Percentiles rank a stretch among this genome's conserved stretches.
Conservation (phyloP, 345 rosid species). For the Gossypium mustelinum region DNA sequence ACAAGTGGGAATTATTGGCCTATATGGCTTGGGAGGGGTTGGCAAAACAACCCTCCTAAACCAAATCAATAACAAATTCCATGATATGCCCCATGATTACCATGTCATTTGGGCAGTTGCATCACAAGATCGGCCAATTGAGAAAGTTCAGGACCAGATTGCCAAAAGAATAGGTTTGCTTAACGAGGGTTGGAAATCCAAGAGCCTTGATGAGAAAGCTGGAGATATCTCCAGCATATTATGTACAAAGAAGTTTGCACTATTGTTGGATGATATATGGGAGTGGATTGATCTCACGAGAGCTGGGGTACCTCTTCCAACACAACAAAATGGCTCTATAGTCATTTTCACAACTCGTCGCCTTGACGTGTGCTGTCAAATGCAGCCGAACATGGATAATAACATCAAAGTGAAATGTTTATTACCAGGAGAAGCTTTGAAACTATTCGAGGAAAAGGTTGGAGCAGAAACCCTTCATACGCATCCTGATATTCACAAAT, state of each 20-base stretch:
- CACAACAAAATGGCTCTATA: not conserved
- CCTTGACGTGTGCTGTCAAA: not conserved
- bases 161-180: not conserved
- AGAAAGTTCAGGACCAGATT: not conserved
- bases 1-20: not conserved
- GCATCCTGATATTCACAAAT: not conserved
- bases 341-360: constrained; percentile 5
- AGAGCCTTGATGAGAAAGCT: constrained; percentile 1
- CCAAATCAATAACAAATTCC: not conserved
- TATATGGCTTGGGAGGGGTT: constrained; percentile 20
- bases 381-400: not conserved
- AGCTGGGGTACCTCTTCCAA: constrained; percentile 15
- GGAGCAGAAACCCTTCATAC: not conserved
- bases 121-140: not conserved
- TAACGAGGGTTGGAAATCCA: not conserved
- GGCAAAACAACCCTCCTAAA: constrained; percentile 25
- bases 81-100: not conserved
- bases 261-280: constrained; percentile 28
- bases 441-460: not conserved
- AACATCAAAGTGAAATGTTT: not conserved
- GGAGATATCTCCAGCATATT: not conserved
- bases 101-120: not conserved
- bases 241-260: constrained; percentile 5
- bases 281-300: constrained; percentile 5
- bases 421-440: not conserved